These are phyloP conservation scores for Daldinia decipiens DNA, from an alignment of 495 filamentous ascomycete genomes.

Conservation along the genomic window DNA sequence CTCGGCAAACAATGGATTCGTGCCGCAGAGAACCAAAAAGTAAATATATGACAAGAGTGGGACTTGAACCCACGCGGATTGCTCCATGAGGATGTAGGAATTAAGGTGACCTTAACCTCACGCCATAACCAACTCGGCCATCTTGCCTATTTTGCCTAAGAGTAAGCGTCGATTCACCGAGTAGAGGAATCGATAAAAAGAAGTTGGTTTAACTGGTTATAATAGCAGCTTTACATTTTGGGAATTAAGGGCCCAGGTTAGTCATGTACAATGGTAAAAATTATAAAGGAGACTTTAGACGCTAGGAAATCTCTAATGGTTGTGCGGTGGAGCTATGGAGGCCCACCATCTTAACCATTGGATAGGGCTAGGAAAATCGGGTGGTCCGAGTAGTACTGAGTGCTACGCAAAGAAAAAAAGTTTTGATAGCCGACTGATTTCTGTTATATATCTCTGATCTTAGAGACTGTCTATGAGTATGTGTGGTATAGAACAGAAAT, in stretches of 20 bases:
- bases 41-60: conserved; percentile 4
- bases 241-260: neutral
- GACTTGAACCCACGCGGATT: conserved; percentile 42
- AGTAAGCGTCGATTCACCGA: neutral
- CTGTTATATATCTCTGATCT: neutral
- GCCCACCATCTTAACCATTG: neutral
- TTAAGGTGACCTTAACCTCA: conserved; percentile 55
- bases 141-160: conserved; percentile 39
- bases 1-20: no score
- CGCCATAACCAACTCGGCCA: conserved; percentile 59
- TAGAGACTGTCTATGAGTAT: neutral
- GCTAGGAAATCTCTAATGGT: neutral
- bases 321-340: neutral
- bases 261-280: neutral
- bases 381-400: neutral
- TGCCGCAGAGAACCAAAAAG: neutral
- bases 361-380: neutral
- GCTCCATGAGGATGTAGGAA: conserved; percentile 49
- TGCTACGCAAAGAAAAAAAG: neutral
- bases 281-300: neutral
- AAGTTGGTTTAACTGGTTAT: neutral
- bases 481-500: neutral
- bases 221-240: neutral
- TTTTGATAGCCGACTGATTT: neutral
- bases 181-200: neutral